These are phyloP conservation scores for Irpex sp. DNA, from an alignment of 1,284 basidiomycete species.

Conservation along the genomic window DNA sequence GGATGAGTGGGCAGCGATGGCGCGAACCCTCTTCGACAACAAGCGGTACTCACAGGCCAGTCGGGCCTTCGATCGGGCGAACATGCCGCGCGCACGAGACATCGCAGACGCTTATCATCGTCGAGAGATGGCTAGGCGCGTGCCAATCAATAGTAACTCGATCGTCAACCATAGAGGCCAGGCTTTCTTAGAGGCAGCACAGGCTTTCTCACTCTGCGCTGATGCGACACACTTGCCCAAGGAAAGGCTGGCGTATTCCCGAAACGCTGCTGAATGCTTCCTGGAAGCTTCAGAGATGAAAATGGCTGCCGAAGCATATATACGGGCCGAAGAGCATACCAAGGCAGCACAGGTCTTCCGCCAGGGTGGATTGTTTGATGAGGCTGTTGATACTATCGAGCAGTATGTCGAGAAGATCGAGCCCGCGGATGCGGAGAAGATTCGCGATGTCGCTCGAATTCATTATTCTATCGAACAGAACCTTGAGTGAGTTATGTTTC, in stretches of 20 bases:
- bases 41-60: slow-evolving; percentile 67
- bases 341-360: slow-evolving; percentile 56
- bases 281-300: slow-evolving; percentile 45
- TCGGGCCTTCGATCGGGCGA: slow-evolving; percentile 69
- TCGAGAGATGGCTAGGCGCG: slow-evolving; percentile 45
- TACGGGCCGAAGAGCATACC: slow-evolving; percentile 51
- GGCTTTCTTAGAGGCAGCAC: slow-evolving; percentile 44
- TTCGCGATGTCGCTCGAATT: slow-evolving; percentile 58
- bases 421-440: slow-evolving; percentile 41
- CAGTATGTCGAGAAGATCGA: slow-evolving; percentile 40
- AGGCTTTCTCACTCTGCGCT: slow-evolving; percentile 55
- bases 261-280: slow-evolving; percentile 63
- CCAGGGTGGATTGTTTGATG: slow-evolving; percentile 58
- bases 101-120: slow-evolving; percentile 56
- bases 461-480: slow-evolving; percentile 57
- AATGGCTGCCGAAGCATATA: slow-evolving; percentile 56
- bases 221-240: slow-evolving; percentile 37
- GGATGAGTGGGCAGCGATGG: slow-evolving; percentile 67
- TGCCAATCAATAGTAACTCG: not conserved
- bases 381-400: slow-evolving; percentile 58
- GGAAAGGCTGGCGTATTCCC: slow-evolving; percentile 45
- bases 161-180: not conserved
- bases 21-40: slow-evolving; percentile 59
- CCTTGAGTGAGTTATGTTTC: slow-evolving; percentile 45
- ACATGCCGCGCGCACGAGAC: slow-evolving; percentile 46